phyloP scores from a whole-genome alignment of 352 stramenopile genomes.

The Pythium utonaiense region DNA sequence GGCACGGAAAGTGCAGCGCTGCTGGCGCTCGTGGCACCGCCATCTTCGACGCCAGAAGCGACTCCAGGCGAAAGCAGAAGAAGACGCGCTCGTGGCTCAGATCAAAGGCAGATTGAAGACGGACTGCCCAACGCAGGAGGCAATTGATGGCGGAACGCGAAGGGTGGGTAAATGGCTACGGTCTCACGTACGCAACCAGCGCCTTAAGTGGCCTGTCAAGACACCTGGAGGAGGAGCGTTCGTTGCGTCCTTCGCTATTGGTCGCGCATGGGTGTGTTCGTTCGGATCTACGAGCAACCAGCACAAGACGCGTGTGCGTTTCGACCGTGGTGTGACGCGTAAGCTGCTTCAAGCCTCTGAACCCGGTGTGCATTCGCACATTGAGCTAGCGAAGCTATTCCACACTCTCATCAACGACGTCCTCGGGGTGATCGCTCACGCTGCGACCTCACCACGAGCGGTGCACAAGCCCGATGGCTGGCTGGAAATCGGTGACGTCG shows the following conservation, averaged over 20 bases:
- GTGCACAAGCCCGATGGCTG: slow-evolving; percentile 9
- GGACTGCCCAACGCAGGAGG: background rate
- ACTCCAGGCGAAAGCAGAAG: slow-evolving; percentile 5
- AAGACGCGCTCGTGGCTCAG: slow-evolving; percentile 16
- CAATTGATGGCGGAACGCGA: background rate
- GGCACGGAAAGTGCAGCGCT: slow-evolving; percentile 19
- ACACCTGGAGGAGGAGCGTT: background rate
- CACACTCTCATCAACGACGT: slow-evolving; percentile 34
- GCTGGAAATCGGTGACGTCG: slow-evolving; percentile 37
- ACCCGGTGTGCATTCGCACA: background rate
- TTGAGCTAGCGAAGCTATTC: slow-evolving; percentile 30
- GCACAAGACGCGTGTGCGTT: slow-evolving; percentile 25
- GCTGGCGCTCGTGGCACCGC: slow-evolving; percentile 14
- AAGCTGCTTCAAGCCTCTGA: slow-evolving; percentile 44
- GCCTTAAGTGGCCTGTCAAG: background rate
- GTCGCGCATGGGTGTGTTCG: slow-evolving; percentile 41
- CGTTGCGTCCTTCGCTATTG: slow-evolving; percentile 37
- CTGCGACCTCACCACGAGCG: slow-evolving; percentile 17
- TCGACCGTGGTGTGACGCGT: slow-evolving; percentile 38
- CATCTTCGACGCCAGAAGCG: slow-evolving; percentile 1
- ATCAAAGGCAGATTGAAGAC: background rate
- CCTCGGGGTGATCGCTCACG: slow-evolving; percentile 27
- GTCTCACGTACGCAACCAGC: background rate
- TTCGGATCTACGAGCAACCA: background rate
- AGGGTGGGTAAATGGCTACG: background rate